These are phyloP conservation scores for Eremothecium gossypii DNA, from an alignment of 1,139 yeast species.

Conservation along the genomic window DNA sequence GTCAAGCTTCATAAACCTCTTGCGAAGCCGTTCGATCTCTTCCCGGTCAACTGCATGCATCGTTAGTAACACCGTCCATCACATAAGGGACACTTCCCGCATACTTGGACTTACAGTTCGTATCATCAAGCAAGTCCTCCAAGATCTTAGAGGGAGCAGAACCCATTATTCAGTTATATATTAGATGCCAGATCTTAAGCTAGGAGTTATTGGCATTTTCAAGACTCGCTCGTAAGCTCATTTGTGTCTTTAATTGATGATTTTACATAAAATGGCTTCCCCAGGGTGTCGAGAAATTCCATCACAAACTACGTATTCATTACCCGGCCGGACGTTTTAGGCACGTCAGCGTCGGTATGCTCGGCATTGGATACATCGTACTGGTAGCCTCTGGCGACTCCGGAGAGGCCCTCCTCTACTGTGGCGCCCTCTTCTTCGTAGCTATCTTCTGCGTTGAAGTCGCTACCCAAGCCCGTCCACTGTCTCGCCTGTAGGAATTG, in stretches of 20 bases:
- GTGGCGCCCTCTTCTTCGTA: constrained; percentile 53
- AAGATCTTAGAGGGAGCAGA: constrained; percentile 57
- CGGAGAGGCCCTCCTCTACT: constrained; percentile 73
- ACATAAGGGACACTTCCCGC: too few species aligned
- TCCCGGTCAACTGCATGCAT: constrained; percentile 53
- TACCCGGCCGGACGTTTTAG: too few species aligned
- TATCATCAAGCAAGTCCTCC: constrained; percentile 63
- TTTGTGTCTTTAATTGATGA: too few species aligned
- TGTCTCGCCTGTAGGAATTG: constrained; percentile 56
- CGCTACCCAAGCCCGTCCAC: constrained; percentile 93
- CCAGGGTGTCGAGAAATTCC: too few species aligned
- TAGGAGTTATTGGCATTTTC: too few species aligned
- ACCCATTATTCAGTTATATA: constrained; percentile 41
- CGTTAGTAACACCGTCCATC: not conserved
- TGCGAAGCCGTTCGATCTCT: constrained; percentile 84
- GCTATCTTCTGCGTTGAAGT: constrained; percentile 42
- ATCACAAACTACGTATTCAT: too few species aligned
- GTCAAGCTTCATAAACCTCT: constrained; percentile 91
- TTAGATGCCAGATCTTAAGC: not conserved
- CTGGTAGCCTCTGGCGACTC: constrained; percentile 79
- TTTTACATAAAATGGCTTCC: too few species aligned
- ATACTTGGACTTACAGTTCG: constrained; percentile 42
- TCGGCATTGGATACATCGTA: constrained; percentile 13
- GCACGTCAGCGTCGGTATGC: too few species aligned
- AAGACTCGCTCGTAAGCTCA: too few species aligned